These are phyloP conservation scores for Dichotomopilus funicola DNA, from an alignment of 2,329 filamentous ascomycete species.

Conservation along the genomic window DNA sequence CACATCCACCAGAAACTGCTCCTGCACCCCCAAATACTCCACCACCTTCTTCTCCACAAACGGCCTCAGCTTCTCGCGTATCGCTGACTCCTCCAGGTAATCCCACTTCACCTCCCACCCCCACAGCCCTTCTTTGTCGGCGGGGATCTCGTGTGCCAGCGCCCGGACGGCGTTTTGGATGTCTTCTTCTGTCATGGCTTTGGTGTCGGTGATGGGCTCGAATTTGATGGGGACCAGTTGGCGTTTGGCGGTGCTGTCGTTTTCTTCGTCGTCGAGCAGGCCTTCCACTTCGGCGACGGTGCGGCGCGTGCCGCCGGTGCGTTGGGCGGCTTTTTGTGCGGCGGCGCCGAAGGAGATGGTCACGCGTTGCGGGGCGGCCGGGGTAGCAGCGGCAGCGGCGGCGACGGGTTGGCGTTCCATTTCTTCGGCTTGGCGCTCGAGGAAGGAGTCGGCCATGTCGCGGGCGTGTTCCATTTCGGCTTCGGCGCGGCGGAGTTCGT, in stretches of 20 bases:
- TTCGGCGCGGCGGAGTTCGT: conserved; percentile 62
- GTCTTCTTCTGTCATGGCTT: conserved; percentile 77
- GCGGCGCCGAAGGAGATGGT: conserved; percentile 89
- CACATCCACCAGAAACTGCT: conserved; percentile 89
- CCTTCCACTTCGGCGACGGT: conserved; percentile 93
- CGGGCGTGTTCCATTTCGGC: conserved; percentile 71
- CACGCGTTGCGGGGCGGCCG: conserved; percentile 65
- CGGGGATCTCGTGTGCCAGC: conserved; percentile 84
- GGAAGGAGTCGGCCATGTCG: conserved; percentile 84
- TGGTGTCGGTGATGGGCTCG: conserved; percentile 59
- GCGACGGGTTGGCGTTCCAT: conserved; percentile 43
- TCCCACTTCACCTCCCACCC: conserved; percentile 92
- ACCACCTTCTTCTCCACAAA: conserved; percentile 99
- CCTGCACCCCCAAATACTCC: conserved; percentile 91
- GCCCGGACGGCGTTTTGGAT: conserved; percentile 72
- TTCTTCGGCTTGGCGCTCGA: conserved; percentile 76
- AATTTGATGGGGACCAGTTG: conserved; percentile 79
- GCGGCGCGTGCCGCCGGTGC: conserved; percentile 56
- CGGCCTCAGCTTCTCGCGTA: conserved; percentile 80
- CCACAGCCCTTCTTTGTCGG: conserved; percentile 80
- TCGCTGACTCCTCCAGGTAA: conserved; percentile 71
- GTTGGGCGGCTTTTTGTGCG: conserved; percentile 62
- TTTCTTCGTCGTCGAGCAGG: conserved; percentile 90
- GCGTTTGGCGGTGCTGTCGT: conserved; percentile 62
- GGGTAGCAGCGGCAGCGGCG: conserved; percentile 18